Percentiles rank a stretch among this genome's conserved stretches.
These are phyloP conservation scores for Scedosporium apiospermum DNA, from an alignment of 2,329 filamentous ascomycete species.

Conservation along the genomic window DNA sequence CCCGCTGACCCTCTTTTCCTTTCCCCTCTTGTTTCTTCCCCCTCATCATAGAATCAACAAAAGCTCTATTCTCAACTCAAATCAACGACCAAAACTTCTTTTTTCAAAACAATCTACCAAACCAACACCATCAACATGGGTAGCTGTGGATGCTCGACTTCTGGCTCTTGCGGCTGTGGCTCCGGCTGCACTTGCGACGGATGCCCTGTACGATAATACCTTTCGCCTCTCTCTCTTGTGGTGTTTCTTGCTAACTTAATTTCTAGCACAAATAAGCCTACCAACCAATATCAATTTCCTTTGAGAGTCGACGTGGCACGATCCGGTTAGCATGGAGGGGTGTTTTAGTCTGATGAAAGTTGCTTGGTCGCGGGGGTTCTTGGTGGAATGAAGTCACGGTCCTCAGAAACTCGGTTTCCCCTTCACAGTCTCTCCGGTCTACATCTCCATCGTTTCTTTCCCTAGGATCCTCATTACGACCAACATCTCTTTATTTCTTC, in stretches of 20 bases:
- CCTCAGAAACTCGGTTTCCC: background rate
- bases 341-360: background rate
- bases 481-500: background rate
- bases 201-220: conserved; percentile 29
- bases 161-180: conserved; percentile 32
- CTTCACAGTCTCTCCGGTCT: background rate
- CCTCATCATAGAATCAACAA: conserved; percentile 6
- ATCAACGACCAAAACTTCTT: background rate
- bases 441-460: background rate
- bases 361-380: background rate
- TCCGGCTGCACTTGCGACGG: conserved; percentile 29
- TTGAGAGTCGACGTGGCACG: background rate
- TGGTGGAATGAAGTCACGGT: background rate
- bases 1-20: background rate
- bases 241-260: background rate
- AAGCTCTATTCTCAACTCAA: conserved; percentile 2
- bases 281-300: background rate
- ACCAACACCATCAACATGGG: conserved; percentile 23
- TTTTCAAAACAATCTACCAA: conserved; percentile 7
- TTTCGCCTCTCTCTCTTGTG: background rate
- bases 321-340: background rate
- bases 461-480: background rate
- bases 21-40: background rate
- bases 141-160: conserved; percentile 30
- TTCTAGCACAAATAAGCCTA: background rate